Base-by-base conservation (phyloP, 805 yeast genomes). In the Ogataea chonburiensis region DNA sequence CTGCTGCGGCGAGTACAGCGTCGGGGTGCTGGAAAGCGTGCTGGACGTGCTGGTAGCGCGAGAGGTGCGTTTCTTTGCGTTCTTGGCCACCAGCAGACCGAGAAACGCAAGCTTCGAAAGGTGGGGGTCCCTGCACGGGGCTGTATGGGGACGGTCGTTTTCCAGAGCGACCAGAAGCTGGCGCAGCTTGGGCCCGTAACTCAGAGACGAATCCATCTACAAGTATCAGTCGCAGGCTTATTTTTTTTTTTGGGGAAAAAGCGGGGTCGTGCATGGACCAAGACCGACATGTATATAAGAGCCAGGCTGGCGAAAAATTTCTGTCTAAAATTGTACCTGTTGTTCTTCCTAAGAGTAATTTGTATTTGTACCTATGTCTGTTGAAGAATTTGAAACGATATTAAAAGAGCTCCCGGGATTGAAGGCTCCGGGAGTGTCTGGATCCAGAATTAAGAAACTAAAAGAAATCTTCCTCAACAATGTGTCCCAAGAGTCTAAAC, bases 341-440 rank as follows among this genome's bases (percentile, higher is more conserved):
- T 34, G 38, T 35, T 35, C 34, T 35, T 35, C 39, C 39, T 24
- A 35, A 29, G 39, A 35, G 39, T 35, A 35, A 35, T 35, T 35
- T 29, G 39, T 33, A 28, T 38, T 26, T 34, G 42, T 28, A 38
- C 34, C 30, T 28, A 35, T 40, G 28, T 43, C 57, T 40, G 58
- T 64, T 42, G 70, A 68, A 49, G 67, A 71, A 47, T 74, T 75
- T 50, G 76, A 71, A 45, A 45, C 61, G 31, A 65, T 67, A 20
- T 60, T 74, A 40, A 68, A 67, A 46, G 79, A 75, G 53, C 57
- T 76, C 36, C 67, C 73, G 18, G 68, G 73, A 5, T 64, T 83
- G 51, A 82, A 81, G 62, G 77, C 96, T 11, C 91, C 91, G 10
- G 98, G 98, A 43, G 93, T 91, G 35, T 88, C 97, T 18, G 98